A percentile compares a stretch with the other conserved stretches of the same genome.
phyloP scores from a whole-genome alignment of 2,329 filamentous ascomycete species.

The Thermothelomyces thermophilus region DNA sequence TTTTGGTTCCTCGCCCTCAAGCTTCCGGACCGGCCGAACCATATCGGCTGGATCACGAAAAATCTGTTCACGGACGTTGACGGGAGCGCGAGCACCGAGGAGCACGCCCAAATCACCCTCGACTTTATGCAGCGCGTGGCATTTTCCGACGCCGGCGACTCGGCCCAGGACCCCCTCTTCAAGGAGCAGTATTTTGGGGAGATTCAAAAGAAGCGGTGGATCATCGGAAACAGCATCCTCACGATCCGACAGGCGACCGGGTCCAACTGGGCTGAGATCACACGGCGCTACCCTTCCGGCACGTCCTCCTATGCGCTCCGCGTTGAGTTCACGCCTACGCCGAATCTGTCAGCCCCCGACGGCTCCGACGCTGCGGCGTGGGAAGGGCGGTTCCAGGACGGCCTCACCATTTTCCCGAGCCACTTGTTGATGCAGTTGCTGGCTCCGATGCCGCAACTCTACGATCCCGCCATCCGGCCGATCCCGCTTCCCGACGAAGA shows the following conservation, averaged over 20 bases:
- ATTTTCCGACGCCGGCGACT: slow-evolving; percentile 79
- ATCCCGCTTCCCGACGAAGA: slow-evolving; percentile 69
- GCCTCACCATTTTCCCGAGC: slow-evolving; percentile 62
- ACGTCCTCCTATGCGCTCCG: slow-evolving; percentile 54
- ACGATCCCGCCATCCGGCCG: slow-evolving; percentile 55
- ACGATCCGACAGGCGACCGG: slow-evolving; percentile 64
- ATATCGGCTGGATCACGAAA: slow-evolving; percentile 85
- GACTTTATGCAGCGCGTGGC: slow-evolving; percentile 91
- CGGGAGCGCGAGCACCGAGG: slow-evolving; percentile 71
- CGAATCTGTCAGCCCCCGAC: slow-evolving; percentile 17
- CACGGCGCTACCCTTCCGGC: slow-evolving; percentile 64
- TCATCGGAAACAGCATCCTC: slow-evolving; percentile 67
- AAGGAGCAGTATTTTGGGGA: slow-evolving; percentile 58
- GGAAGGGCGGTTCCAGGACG: slow-evolving; percentile 45
- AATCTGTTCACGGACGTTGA: slow-evolving; percentile 74
- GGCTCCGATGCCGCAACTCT: slow-evolving; percentile 53
- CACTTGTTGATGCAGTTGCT: slow-evolving; percentile 66
- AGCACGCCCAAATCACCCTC: slow-evolving; percentile 87
- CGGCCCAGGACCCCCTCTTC: slow-evolving; percentile 58
- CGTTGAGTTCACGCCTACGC: slow-evolving; percentile 48
- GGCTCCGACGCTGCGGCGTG: slow-evolving; percentile 41
- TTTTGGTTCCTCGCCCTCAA: slow-evolving; percentile 95
- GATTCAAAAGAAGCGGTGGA: slow-evolving; percentile 61
- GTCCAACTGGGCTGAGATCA: slow-evolving; percentile 63
- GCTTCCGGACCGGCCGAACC: slow-evolving; percentile 71